A percentile compares a stretch with the other conserved stretches of the same genome.
These are phyloP conservation scores for Sporothrix brasiliensis DNA, from an alignment of 2,329 filamentous ascomycete genomes.

Conservation along the genomic window DNA sequence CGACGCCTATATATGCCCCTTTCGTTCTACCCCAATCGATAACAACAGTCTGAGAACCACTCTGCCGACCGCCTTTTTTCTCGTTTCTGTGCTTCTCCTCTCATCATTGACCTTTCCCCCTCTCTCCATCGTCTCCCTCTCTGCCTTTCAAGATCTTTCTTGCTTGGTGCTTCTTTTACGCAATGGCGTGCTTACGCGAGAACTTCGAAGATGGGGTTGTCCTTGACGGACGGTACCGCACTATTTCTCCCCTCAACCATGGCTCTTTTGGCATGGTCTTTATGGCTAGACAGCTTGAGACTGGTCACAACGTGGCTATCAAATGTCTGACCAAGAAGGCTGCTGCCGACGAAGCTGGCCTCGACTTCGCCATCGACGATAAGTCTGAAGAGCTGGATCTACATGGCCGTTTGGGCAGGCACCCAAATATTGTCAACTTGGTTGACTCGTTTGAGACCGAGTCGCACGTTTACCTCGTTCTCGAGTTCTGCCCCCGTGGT, in stretches of 20 bases:
- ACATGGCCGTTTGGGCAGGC: slow-evolving; percentile 75
- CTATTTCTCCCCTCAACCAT: slow-evolving; percentile 93
- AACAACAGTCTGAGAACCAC: slow-evolving; percentile 18
- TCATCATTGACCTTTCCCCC: background rate
- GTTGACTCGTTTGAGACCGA: slow-evolving; percentile 90
- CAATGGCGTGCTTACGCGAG: slow-evolving; percentile 84
- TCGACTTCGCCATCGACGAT: slow-evolving; percentile 76
- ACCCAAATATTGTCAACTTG: slow-evolving; percentile 93
- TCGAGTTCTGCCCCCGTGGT: slow-evolving; percentile 93
- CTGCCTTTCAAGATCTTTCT: background rate
- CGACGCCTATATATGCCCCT: slow-evolving; percentile 40
- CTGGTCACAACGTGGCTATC: slow-evolving; percentile 82
- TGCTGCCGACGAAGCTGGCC: slow-evolving; percentile 61
- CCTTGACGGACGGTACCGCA: slow-evolving; percentile 86
- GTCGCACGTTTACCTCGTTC: slow-evolving; percentile 84
- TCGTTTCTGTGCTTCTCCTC: slow-evolving; percentile 25
- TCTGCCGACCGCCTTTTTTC: slow-evolving; percentile 24
- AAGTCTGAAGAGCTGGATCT: slow-evolving; percentile 78
- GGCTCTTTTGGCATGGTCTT: slow-evolving; percentile 99
- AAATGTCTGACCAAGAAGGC: slow-evolving; percentile 91
- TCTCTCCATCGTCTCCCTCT: background rate
- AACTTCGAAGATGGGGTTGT: slow-evolving; percentile 77
- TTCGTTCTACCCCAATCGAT: slow-evolving; percentile 33
- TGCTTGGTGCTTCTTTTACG: slow-evolving; percentile 33
- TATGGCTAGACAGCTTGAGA: slow-evolving; percentile 78